Conservation (phyloP, 2,329 filamentous ascomycete species). For the Ophiostoma perfectum region DNA sequence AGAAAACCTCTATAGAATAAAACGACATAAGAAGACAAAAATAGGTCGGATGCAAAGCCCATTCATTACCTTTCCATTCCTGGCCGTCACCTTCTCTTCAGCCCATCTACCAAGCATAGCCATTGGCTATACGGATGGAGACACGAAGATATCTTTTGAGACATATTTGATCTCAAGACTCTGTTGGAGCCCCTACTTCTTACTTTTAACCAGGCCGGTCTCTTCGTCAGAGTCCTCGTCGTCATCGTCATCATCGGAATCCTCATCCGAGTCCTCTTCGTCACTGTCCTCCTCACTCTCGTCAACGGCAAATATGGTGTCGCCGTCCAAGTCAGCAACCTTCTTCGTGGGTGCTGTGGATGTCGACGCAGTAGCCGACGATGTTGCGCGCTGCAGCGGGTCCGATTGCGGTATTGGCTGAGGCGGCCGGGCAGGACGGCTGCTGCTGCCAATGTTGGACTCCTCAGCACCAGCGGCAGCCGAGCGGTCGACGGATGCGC, state of each 20-base stretch:
- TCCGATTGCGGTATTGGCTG: conserved; percentile 23
- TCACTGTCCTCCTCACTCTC: conserved; percentile 79
- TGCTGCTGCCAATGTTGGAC: conserved; percentile 21
- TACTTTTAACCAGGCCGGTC: conserved; percentile 48
- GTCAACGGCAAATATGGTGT: conserved; percentile 93
- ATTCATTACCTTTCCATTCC: background rate
- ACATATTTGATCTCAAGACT: background rate
- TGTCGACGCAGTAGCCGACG: conserved; percentile 34
- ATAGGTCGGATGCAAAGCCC: background rate
- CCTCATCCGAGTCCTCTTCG: conserved; percentile 60
- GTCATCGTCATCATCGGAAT: conserved; percentile 74
- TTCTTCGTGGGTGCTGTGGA: background rate
- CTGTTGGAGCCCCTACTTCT: conserved; percentile 33
- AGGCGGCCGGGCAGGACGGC: conserved; percentile 27
- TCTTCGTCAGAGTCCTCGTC: conserved; percentile 58
- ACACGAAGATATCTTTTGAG: background rate
- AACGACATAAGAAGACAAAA: background rate
- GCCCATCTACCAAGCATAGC: background rate
- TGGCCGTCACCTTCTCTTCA: background rate
- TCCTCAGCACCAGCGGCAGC: conserved; percentile 37
- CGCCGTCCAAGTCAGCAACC: conserved; percentile 60
- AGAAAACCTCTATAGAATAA: conserved; percentile 7
- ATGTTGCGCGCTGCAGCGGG: conserved; percentile 17
- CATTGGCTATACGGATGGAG: background rate
- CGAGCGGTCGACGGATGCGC: conserved; percentile 25